A percentile compares a stretch with the other conserved stretches of the same genome.
phyloP scores from a whole-genome alignment of 1,139 yeast species.

The Candida sp. region DNA sequence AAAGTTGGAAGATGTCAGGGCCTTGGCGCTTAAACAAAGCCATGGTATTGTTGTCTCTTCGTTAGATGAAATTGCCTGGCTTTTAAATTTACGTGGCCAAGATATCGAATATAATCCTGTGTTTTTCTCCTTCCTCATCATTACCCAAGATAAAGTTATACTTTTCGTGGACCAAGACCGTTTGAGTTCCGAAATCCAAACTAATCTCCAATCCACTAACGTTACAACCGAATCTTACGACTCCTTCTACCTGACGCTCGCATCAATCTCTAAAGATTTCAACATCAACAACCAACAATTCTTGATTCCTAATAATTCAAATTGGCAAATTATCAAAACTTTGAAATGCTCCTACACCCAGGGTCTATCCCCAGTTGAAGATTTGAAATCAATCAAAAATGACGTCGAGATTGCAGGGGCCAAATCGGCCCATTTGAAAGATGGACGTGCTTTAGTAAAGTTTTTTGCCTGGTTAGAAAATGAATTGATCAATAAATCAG shows the following conservation, averaged over 20 bases:
- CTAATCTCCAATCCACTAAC: slow-evolving; percentile 31
- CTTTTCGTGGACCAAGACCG: slow-evolving; percentile 45
- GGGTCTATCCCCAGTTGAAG: slow-evolving; percentile 63
- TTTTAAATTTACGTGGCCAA: slow-evolving; percentile 80
- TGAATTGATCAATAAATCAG: slow-evolving; percentile 50
- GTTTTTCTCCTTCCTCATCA: slow-evolving; percentile 74
- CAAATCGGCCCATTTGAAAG: slow-evolving; percentile 74
- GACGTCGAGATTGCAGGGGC: slow-evolving; percentile 73
- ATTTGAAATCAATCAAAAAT: slow-evolving; percentile 79
- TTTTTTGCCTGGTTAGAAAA: slow-evolving; percentile 88
- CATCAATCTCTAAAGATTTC: slow-evolving; percentile 38
- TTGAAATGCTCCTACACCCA: slow-evolving; percentile 39
- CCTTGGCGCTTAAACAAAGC: slow-evolving; percentile 37
- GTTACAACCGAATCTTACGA: slow-evolving; percentile 52
- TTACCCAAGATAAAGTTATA: slow-evolving; percentile 46
- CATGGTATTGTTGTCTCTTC: slow-evolving; percentile 61
- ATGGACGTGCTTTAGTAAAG: slow-evolving; percentile 77
- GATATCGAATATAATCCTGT: slow-evolving; percentile 86
- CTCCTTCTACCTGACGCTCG: slow-evolving; percentile 52
- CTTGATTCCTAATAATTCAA: slow-evolving; percentile 61
- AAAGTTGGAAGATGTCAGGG: slow-evolving; percentile 45
- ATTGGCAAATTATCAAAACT: slow-evolving; percentile 78
- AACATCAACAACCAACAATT: slow-evolving; percentile 40
- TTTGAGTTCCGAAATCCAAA: slow-evolving; percentile 27
- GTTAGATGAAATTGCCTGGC: slow-evolving; percentile 88